Evolutionary conservation across 2,329 filamentous ascomycete genomes (phyloP), one percentile per base, ranked within the genome.

Genomic region (Dactylellina sp.): DNA sequence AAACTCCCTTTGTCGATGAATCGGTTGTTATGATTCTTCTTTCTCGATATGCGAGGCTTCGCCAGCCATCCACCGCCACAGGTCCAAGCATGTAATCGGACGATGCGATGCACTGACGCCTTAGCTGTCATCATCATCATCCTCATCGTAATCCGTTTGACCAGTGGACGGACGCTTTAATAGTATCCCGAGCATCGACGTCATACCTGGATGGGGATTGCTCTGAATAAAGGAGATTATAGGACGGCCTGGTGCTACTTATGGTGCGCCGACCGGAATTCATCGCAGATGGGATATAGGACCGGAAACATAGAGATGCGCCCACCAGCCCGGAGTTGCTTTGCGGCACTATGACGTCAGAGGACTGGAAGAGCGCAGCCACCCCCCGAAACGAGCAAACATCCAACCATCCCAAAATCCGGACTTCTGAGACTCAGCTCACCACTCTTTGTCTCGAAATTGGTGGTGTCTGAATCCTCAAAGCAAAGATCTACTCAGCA

Each of bases 311-410:
- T 22, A 18, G 47, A 53, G 44, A 16, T 24, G 47, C 14, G 53
- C 18, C n/a, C 53, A 20, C 22, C 22, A 37, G 39, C 9, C 44
- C 22, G 22, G 28, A 32, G 47, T 18, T 18, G 50, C 11, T 14
- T 9, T 49, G 60, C 68, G 60, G 68, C 47, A 53, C 68, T 18
- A 61, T 72, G 68, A 72, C 68, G 68, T 72, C 68, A 72, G 25
- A 37, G 20, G 2, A 7, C 9, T 16, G 16, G 20, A 16, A 16
- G 5, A 2, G 16, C 46, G 24, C 9, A 25, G 46, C 20, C 4
- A 4, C 28, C 9, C 28, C 32, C 20, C 52, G 52, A 12, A 56
- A 37, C 18, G 16, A 16, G 16, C 35, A 44, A n/a, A n/a, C n/a
- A n/a, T n/a, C n/a, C n/a, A n/a, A n/a, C n/a, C n/a, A n/a, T n/a